Conservation (phyloP, 176 grass and related monocot genomes). For the Pontederia paniculata region DNA sequence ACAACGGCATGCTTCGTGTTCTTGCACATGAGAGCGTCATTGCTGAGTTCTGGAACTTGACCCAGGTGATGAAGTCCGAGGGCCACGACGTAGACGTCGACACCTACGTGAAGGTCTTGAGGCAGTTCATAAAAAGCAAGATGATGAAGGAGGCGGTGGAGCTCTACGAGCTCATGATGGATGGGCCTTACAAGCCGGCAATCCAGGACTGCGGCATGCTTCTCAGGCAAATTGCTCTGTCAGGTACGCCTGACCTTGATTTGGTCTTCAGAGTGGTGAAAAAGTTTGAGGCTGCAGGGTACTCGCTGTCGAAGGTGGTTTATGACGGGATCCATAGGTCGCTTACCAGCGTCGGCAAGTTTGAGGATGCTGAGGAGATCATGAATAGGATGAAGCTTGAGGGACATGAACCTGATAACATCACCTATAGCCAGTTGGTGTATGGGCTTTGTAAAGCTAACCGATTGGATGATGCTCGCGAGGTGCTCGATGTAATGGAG, state of each 20-base stretch:
- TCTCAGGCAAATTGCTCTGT: conserved; percentile 54
- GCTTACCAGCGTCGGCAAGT: conserved; percentile 51
- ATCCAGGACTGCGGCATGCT: conserved; percentile 50
- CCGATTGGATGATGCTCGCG: conserved; percentile 51
- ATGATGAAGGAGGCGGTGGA: conserved; percentile 55
- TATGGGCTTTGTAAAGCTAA: conserved; percentile 68
- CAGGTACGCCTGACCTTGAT: conserved; percentile 35
- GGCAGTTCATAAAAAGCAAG: conserved; percentile 55
- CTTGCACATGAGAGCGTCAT: conserved; percentile 47
- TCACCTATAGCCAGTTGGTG: conserved; percentile 72
- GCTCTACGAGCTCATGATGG: conserved; percentile 93
- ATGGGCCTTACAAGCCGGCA: conserved; percentile 63
- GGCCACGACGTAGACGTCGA: conserved; percentile 64
- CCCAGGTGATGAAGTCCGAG: conserved; percentile 49
- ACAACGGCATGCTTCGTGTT: conserved; percentile 66
- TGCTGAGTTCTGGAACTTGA: conserved; percentile 47
- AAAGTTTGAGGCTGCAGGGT: conserved; percentile 48
- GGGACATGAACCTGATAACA: conserved; percentile 69
- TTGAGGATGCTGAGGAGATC: conserved; percentile 48
- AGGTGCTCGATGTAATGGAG: conserved; percentile 62
- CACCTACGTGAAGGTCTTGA: conserved; percentile 65
- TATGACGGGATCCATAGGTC: conserved; percentile 71
- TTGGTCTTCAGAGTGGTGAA: conserved; percentile 55
- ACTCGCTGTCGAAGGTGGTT: conserved; percentile 47
- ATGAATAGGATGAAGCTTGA: conserved; percentile 43